phyloP scores from a whole-genome alignment of 805 yeast genomes.

The Lachancea dasiensis region DNA sequence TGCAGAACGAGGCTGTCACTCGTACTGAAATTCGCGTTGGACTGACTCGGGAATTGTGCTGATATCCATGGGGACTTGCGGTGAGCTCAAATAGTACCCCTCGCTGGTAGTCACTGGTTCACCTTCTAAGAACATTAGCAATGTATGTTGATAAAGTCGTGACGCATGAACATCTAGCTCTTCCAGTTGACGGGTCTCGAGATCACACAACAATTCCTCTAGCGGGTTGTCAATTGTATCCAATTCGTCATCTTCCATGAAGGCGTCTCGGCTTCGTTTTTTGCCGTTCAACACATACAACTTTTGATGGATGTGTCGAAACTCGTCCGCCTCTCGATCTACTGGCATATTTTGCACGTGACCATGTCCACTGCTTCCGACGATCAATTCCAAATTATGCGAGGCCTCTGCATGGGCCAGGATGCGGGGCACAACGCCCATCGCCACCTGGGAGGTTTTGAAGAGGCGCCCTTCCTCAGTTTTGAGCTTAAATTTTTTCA shows the following conservation, averaged over 20 bases:
- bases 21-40: conserved; percentile 8
- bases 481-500: conserved; percentile 22
- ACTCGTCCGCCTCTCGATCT: neutral
- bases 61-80: neutral
- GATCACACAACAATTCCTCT: conserved; percentile 21
- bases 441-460: conserved; percentile 14
- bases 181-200: conserved; percentile 20
- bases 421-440: conserved; percentile 7
- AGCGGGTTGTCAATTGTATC: conserved; percentile 22
- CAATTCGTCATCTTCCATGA: conserved; percentile 15
- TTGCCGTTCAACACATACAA: conserved; percentile 10
- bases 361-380: too few relatives aligned
- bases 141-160: conserved; percentile 12
- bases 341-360: too few relatives aligned
- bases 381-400: conserved; percentile 4
- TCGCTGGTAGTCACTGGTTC: neutral
- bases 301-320: conserved; percentile 10
- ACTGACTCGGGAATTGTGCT: conserved; percentile 1
- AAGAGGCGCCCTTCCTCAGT: conserved; percentile 24
- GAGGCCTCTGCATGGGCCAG: conserved; percentile 4
- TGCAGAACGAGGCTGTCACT: too few relatives aligned
- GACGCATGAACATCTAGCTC: conserved; percentile 16
- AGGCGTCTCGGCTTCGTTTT: conserved; percentile 3
- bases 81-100: neutral
- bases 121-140: conserved; percentile 10